Evolutionary conservation across 208 protist species (phyloP).

Genomic region (Trypanosoma cruzi): DNA sequence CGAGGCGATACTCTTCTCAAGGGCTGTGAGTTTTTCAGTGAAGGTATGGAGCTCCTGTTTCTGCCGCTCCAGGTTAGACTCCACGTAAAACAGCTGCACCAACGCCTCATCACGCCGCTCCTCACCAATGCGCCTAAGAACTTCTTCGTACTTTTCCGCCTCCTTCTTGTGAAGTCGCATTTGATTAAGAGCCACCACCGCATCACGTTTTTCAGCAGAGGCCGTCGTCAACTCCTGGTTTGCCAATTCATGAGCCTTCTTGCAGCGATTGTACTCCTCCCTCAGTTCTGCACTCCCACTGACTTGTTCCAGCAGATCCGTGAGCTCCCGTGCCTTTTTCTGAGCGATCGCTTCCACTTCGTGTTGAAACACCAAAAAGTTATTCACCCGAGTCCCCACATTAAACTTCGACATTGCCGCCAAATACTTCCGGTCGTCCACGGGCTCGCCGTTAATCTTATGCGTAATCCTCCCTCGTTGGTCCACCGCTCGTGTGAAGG

Average conservation of each 20-base stretch:
- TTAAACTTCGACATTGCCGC: conserved; percentile 64
- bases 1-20: conserved; percentile 73
- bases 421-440: conserved; percentile 88
- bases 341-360: conserved; percentile 96
- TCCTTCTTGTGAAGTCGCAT: conserved; percentile 96
- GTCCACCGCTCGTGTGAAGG: conserved; percentile 82
- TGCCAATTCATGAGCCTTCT: conserved; percentile 65
- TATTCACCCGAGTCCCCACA: conserved; percentile 91
- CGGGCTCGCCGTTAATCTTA: conserved; percentile 74
- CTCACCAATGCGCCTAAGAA: conserved; percentile 43
- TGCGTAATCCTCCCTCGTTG: conserved; percentile 58
- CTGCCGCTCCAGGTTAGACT: conserved; percentile 72
- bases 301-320: conserved; percentile 96
- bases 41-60: conserved; percentile 65
- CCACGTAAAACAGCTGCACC: conserved; percentile 91
- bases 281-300: conserved; percentile 93
- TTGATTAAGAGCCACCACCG: conserved; percentile 93
- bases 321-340: conserved; percentile 95
- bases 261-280: conserved; percentile 92
- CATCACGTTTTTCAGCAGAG: conserved; percentile 89
- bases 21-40: conserved; percentile 45
- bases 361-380: conserved; percentile 97
- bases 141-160: conserved; percentile 88
- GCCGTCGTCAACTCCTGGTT: conserved; percentile 80
- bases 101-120: conserved; percentile 77